phyloP scores from a whole-genome alignment of 2,329 filamentous ascomycete genomes.

The Talaromyces amestolkiae region DNA sequence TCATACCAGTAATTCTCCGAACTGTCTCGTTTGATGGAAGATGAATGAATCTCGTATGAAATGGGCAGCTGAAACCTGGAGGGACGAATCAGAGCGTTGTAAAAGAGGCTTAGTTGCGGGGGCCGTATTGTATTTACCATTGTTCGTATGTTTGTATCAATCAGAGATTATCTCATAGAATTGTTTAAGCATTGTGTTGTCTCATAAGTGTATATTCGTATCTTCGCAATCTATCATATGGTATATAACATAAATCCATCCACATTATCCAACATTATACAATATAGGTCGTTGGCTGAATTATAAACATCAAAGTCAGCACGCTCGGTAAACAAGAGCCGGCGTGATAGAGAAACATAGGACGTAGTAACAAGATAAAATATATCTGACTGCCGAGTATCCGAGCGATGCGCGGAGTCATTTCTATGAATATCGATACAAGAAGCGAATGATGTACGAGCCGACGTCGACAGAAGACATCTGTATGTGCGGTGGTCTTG shows the following conservation, averaged over 20 bases:
- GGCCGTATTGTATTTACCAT: background rate
- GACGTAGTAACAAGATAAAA: background rate
- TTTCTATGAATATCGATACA: background rate
- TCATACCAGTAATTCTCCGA: background rate
- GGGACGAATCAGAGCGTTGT: background rate
- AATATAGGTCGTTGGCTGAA: background rate
- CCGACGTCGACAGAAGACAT: background rate
- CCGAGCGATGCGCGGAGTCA: background rate
- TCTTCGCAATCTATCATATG: background rate
- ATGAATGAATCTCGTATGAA: background rate
- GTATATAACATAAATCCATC: conserved; percentile 5
- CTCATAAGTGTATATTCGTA: background rate
- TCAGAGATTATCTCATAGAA: background rate
- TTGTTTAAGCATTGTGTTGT: too few species aligned
- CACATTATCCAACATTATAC: conserved; percentile 2
- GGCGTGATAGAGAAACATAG: conserved; percentile 6
- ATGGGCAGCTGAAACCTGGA: background rate
- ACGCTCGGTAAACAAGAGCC: conserved; percentile 15
- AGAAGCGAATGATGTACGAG: background rate
- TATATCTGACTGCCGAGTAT: background rate
- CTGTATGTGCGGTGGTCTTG: background rate
- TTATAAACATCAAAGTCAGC: conserved; percentile 1
- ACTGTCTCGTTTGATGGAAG: background rate
- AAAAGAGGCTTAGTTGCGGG: background rate
- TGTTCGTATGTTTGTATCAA: background rate